A percentile compares a stretch with the other conserved stretches of the same genome.
These are phyloP conservation scores for Croton setiger DNA, from an alignment of 441 rosid genomes.

Conservation along the genomic window DNA sequence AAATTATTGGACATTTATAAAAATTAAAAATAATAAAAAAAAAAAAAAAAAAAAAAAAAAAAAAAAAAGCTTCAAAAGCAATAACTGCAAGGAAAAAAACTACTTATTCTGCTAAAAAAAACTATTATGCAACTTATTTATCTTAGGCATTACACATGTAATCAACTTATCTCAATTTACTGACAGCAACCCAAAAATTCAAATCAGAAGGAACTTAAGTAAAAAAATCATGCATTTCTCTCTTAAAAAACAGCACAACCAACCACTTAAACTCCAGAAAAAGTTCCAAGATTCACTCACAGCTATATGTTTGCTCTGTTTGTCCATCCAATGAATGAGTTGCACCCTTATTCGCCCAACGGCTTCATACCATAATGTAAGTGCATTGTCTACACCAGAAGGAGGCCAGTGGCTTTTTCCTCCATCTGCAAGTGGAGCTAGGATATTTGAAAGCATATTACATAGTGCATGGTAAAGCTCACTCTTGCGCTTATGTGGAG, in stretches of 20 bases:
- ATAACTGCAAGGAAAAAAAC: neutral
- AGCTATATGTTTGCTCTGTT: slow-evolving; percentile 96
- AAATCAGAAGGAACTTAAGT: neutral
- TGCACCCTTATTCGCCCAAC: slow-evolving; percentile 88
- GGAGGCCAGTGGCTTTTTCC: slow-evolving; percentile 99
- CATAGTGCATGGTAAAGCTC: slow-evolving; percentile 98
- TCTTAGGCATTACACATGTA: neutral
- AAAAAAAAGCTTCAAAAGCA: neutral
- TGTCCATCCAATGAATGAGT: slow-evolving; percentile 98
- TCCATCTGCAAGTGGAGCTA: slow-evolving; percentile 95
- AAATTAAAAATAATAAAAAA: too few species aligned
- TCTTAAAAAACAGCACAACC: slow-evolving; percentile 5
- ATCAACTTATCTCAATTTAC: neutral
- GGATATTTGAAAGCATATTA: slow-evolving; percentile 96
- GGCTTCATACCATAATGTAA: slow-evolving; percentile 95
- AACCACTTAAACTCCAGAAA: slow-evolving; percentile 12
- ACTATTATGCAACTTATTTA: neutral
- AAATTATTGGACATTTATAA: too few species aligned
- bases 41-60: too few species aligned
- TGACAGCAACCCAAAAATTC: neutral
- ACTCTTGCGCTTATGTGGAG: slow-evolving; percentile 92
- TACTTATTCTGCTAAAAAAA: neutral
- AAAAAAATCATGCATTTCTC: neutral
- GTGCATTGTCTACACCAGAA: slow-evolving; percentile 91
- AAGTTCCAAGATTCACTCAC: slow-evolving; percentile 44